These are phyloP conservation scores for Monosporascus sp. DNA, from an alignment of 2,329 filamentous ascomycete genomes.

Conservation along the genomic window DNA sequence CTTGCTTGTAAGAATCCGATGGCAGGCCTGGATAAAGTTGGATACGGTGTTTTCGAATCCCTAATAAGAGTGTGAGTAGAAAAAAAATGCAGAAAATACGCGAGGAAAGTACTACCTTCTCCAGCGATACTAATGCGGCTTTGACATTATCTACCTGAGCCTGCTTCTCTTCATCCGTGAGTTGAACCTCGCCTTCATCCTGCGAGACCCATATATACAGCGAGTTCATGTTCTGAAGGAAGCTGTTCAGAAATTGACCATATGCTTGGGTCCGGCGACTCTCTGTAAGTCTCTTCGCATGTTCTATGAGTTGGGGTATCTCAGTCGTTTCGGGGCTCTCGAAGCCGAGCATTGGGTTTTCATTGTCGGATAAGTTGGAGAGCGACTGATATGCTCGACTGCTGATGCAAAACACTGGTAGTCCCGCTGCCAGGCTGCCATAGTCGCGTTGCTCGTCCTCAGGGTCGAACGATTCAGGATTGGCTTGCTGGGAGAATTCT, in stretches of 20 bases:
- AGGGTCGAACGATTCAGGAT: slow-evolving; percentile 48
- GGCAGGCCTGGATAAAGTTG: neutral
- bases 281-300: slow-evolving; percentile 53
- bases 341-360: slow-evolving; percentile 46
- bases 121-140: slow-evolving; percentile 1
- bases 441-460: slow-evolving; percentile 49
- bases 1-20: neutral
- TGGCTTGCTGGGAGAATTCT: slow-evolving; percentile 41
- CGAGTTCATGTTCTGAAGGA: slow-evolving; percentile 36
- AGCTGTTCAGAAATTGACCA: slow-evolving; percentile 42
- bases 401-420: slow-evolving; percentile 61
- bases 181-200: neutral
- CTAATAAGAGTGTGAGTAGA: neutral
- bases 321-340: slow-evolving; percentile 45
- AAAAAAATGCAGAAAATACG: neutral
- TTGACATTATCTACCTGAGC: slow-evolving; percentile 4
- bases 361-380: slow-evolving; percentile 38
- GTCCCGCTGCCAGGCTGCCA: slow-evolving; percentile 42
- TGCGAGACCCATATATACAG: slow-evolving; percentile 11
- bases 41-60: neutral
- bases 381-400: slow-evolving; percentile 57
- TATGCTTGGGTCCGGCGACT: slow-evolving; percentile 28
- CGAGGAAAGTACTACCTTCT: slow-evolving; percentile 3
- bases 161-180: slow-evolving; percentile 28
- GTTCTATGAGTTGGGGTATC: slow-evolving; percentile 50